Evolutionary conservation across 2,329 filamentous ascomycete species (phyloP).

Genomic region (Colletotrichum abscissum): DNA sequence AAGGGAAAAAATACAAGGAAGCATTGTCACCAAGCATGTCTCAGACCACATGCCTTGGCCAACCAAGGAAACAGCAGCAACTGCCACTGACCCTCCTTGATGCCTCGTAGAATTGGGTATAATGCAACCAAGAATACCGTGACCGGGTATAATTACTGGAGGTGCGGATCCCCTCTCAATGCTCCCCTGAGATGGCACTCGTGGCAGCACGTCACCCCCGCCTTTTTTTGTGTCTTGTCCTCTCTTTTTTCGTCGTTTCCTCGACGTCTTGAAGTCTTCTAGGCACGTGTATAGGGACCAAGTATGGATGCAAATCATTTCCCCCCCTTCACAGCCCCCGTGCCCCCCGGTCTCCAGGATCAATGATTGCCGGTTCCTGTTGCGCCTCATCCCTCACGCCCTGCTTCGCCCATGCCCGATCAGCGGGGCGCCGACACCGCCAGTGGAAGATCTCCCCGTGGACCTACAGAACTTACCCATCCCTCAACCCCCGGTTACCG

Average conservation of each 20-base stretch:
- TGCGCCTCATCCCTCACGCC: conserved; percentile 26
- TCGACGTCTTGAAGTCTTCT: background rate
- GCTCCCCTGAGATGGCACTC: conserved; percentile 25
- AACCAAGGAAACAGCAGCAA: conserved; percentile 20
- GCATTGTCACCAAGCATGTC: conserved; percentile 31
- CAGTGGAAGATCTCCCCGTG: conserved; percentile 15
- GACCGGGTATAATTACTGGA: conserved; percentile 8
- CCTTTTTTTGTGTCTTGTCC: background rate
- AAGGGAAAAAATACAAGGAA: conserved; percentile 1
- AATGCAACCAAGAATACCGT: conserved; percentile 17
- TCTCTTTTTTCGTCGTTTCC: background rate
- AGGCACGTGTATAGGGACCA: background rate
- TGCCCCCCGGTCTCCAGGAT: conserved; percentile 3
- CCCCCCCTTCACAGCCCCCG: background rate
- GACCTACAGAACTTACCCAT: background rate
- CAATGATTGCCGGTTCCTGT: conserved; percentile 3
- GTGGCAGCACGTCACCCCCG: conserved; percentile 23
- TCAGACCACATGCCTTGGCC: conserved; percentile 29
- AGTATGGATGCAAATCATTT: background rate
- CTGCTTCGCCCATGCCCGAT: conserved; percentile 20
- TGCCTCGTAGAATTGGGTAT: conserved; percentile 16
- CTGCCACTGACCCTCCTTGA: conserved; percentile 21
- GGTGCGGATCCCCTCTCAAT: conserved; percentile 24
- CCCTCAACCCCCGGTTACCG: background rate
- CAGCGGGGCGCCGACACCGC: conserved; percentile 30